Evolutionary conservation across 75 land plant species (phyloP).

Genomic region (Picea glauca): DNA sequence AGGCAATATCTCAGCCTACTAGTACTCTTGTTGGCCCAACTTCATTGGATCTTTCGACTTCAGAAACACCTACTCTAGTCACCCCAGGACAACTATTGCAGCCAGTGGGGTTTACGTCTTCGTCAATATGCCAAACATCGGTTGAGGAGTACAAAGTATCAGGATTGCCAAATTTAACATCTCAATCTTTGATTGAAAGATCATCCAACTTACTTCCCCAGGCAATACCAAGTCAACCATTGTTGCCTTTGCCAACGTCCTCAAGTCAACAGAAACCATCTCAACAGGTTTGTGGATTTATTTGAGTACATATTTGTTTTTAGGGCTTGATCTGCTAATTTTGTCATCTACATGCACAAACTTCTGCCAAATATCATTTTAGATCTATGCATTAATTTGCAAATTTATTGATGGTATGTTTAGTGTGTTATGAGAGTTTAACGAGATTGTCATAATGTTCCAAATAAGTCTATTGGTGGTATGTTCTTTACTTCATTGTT

Average conservation of each 20-base stretch:
- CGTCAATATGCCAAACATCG: neutral
- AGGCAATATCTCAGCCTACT: slow-evolving; percentile 23
- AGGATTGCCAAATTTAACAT: neutral
- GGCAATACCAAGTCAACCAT: slow-evolving; percentile 23
- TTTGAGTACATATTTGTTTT: neutral
- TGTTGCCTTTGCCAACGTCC: slow-evolving; percentile 31
- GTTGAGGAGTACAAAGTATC: neutral
- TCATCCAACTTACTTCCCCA: neutral
- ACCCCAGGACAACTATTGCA: slow-evolving; percentile 16
- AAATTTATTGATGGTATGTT: neutral
- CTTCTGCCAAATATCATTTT: no score
- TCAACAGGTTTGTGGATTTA: slow-evolving; percentile 9
- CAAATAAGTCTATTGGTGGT: no score
- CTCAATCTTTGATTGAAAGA: slow-evolving; percentile 4
- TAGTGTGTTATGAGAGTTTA: neutral
- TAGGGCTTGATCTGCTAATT: neutral
- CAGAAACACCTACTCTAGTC: slow-evolving; percentile 7
- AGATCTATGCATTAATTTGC: no score
- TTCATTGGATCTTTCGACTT: neutral
- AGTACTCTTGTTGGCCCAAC: slow-evolving; percentile 8
- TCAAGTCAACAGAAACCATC: slow-evolving; percentile 18
- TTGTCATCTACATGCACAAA: no score
- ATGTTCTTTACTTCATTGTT: no score
- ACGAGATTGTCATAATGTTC: no score
- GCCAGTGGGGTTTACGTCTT: slow-evolving; percentile 2